Conservation (phyloP, 2,329 filamentous ascomycete genomes). For the Dryadomyces quercus-mongolicae region DNA sequence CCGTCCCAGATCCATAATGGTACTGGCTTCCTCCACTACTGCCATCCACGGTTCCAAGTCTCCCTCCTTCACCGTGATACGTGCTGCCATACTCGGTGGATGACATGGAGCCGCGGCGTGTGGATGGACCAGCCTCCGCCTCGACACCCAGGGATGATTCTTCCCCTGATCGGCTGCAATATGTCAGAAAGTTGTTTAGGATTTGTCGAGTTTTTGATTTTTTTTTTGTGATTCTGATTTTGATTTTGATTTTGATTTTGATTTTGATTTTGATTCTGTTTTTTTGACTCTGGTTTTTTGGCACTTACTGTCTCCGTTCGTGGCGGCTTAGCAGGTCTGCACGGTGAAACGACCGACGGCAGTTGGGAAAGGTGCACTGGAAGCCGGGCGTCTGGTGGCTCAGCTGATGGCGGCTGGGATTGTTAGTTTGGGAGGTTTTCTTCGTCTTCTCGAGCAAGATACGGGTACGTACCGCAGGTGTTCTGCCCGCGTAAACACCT, state of each 20-base stretch:
- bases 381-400: background rate
- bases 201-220: background rate
- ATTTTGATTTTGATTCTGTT: too few relatives aligned
- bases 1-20: background rate
- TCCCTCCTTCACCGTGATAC: background rate
- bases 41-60: background rate
- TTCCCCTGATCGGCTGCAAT: background rate
- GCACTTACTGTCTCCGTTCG: constrained; percentile 1
- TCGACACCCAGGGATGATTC: background rate
- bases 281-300: too few relatives aligned
- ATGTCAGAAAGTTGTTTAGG: background rate
- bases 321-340: constrained; percentile 1
- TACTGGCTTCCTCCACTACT: background rate
- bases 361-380: background rate
- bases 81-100: background rate
- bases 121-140: background rate
- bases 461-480: background rate
- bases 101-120: background rate
- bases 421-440: background rate
- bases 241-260: too few relatives aligned
- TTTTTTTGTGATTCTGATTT: too few relatives aligned
- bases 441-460: too few relatives aligned
- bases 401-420: background rate
- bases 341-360: constrained; percentile 1
- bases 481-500: constrained; percentile 1